Evolutionary conservation across 164 flowering plant species (phyloP).

Genomic region (Pachysandra terminalis): DNA sequence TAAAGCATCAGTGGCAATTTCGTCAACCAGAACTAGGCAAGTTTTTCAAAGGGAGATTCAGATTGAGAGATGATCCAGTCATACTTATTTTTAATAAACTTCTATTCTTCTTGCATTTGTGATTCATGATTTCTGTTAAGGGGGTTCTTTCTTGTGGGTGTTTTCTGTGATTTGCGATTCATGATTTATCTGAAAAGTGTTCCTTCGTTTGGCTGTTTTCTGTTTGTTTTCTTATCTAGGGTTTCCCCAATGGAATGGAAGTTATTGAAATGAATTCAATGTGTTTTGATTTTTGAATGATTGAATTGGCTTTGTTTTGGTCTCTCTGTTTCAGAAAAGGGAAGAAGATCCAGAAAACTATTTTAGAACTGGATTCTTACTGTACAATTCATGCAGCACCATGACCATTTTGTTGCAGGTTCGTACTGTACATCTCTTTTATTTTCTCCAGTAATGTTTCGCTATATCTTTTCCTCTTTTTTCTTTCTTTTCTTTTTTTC

Average conservation of each 20-base stretch:
- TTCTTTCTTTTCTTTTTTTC: not conserved
- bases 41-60: too few species aligned
- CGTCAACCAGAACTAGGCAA: too few species aligned
- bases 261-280: not conserved
- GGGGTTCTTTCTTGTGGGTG: too few species aligned
- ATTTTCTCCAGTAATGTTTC: not conserved
- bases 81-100: too few species aligned
- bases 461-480: not conserved
- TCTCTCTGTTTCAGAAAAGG: slow-evolving; percentile 24
- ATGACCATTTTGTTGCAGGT: slow-evolving; percentile 45
- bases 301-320: not conserved
- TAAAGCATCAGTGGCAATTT: too few species aligned
- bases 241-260: not conserved
- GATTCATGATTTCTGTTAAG: too few species aligned
- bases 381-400: slow-evolving; percentile 36
- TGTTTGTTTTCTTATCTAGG: not conserved
- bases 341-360: slow-evolving; percentile 36
- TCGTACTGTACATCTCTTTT: not conserved
- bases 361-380: slow-evolving; percentile 22
- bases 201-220: not conserved
- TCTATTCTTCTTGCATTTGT: too few species aligned
- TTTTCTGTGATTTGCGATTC: too few species aligned
- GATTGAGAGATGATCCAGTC: too few species aligned
- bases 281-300: not conserved
- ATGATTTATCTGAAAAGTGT: too few species aligned